A percentile compares a stretch with the other conserved stretches of the same genome.
Evolutionary conservation across 2,329 filamentous ascomycete genomes (phyloP).

Genomic region (Cladorrhinum sp.): DNA sequence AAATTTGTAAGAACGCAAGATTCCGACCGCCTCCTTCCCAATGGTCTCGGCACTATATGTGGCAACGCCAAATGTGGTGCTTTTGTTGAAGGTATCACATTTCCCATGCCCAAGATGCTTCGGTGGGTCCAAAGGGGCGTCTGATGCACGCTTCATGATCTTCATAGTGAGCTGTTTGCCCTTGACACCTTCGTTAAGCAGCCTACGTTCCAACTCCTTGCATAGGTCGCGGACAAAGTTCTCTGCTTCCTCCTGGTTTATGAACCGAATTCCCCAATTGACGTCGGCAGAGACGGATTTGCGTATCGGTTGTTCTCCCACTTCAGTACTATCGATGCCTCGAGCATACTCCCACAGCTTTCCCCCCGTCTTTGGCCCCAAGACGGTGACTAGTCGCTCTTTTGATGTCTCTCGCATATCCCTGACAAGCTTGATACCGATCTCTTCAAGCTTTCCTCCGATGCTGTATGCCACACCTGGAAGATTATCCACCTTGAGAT

Average conservation of each 20-base stretch:
- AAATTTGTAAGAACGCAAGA: conserved; percentile 77
- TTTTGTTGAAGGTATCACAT: conserved; percentile 93
- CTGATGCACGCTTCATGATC: conserved; percentile 81
- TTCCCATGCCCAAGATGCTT: conserved; percentile 95
- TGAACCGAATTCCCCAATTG: conserved; percentile 96
- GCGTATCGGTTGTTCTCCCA: conserved; percentile 78
- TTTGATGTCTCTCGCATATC: conserved; percentile 76
- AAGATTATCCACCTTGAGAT: conserved; percentile 73
- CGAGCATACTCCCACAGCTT: conserved; percentile 87
- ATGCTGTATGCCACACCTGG: conserved; percentile 93
- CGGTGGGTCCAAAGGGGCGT: conserved; percentile 84
- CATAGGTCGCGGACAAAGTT: conserved; percentile 85
- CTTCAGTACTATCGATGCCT: conserved; percentile 80
- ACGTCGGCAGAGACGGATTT: conserved; percentile 98
- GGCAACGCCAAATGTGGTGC: conserved; percentile 74
- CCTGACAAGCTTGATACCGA: conserved; percentile 77
- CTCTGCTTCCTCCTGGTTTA: conserved; percentile 87
- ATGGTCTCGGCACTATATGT: conserved; percentile 72
- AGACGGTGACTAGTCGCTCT: conserved; percentile 66
- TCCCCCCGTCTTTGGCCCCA: conserved; percentile 91
- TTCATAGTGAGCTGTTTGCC: conserved; percentile 90
- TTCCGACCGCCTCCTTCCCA: conserved; percentile 78
- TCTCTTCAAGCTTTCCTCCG: conserved; percentile 80
- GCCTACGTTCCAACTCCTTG: conserved; percentile 75
- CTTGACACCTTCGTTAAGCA: conserved; percentile 80